Percentiles rank a stretch among this genome's conserved stretches.
These are phyloP conservation scores for Skeletonema grethae DNA, from an alignment of 108 stramenopile species.

Conservation along the genomic window DNA sequence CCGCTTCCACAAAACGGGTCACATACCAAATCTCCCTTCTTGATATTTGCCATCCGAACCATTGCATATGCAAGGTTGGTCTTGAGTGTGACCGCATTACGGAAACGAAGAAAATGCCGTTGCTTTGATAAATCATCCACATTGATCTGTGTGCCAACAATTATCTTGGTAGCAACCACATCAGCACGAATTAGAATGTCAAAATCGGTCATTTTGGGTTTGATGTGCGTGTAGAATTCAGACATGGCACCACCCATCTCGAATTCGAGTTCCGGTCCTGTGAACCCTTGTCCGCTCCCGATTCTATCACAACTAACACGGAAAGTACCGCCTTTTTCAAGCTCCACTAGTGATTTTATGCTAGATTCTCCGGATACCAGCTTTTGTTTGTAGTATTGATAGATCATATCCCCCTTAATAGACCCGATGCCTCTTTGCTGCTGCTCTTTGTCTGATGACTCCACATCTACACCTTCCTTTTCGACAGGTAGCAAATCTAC, in stretches of 20 bases:
- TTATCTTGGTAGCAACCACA: conserved; percentile 53
- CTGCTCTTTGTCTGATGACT: conserved; percentile 7
- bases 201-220: conserved; percentile 70
- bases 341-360: conserved; percentile 25
- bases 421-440: conserved; percentile 6
- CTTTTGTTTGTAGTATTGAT: conserved; percentile 58
- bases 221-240: conserved; percentile 47
- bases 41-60: conserved; percentile 59
- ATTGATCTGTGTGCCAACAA: conserved; percentile 70
- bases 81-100: conserved; percentile 76
- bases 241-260: conserved; percentile 74
- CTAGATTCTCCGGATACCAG: conserved; percentile 22
- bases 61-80: conserved; percentile 73
- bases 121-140: conserved; percentile 64
- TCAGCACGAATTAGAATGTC: conserved; percentile 64
- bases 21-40: conserved; percentile 47
- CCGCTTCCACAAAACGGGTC: conserved; percentile 69
- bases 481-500: conserved; percentile 26
- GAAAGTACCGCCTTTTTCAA: conserved; percentile 51
- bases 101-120: conserved; percentile 64
- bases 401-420: conserved; percentile 59
- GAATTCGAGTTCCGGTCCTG: conserved; percentile 56
- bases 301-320: conserved; percentile 68
- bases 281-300: conserved; percentile 66
- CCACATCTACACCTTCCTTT: conserved; percentile 8